Evolutionary conservation across 805 yeast species (phyloP).

Genomic region (Metschnikowia corniflorae): DNA sequence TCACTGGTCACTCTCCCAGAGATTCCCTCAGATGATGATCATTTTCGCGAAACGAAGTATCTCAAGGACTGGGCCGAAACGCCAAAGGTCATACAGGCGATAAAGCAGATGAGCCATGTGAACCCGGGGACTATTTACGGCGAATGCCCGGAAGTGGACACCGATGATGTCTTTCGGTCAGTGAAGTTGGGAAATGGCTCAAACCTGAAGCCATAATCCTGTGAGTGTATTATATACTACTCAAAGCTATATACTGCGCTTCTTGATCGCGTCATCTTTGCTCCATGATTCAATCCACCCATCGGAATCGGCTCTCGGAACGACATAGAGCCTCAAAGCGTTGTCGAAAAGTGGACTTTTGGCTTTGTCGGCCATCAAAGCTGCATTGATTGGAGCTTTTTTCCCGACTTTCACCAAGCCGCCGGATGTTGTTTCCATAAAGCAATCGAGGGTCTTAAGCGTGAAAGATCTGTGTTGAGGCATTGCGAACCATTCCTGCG

Average conservation of each 20-base stretch:
- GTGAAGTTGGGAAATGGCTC: conserved; percentile 20
- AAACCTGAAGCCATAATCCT: no score
- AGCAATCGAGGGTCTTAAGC: conserved; percentile 60
- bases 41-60: conserved; percentile 11
- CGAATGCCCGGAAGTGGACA: conserved; percentile 62
- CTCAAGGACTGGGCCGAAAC: conserved; percentile 37
- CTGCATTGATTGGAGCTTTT: conserved; percentile 61
- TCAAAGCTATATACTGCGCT: conserved; percentile 19
- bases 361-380: conserved; percentile 59
- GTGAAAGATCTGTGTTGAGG: conserved; percentile 61
- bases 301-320: conserved; percentile 66
- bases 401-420: conserved; percentile 86
- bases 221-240: background rate
- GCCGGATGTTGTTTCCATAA: conserved; percentile 77
- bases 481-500: conserved; percentile 63
- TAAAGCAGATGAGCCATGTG: conserved; percentile 31
- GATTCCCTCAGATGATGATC: conserved; percentile 40
- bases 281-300: conserved; percentile 69
- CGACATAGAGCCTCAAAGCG: conserved; percentile 67
- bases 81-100: conserved; percentile 29
- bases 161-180: conserved; percentile 54
- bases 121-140: conserved; percentile 75
- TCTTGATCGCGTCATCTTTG: conserved; percentile 54
- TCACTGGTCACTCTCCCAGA: conserved; percentile 28
- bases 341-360: conserved; percentile 75